phyloP scores from a whole-genome alignment of 148 eudicot genomes.

The Rhododendron vialii region DNA sequence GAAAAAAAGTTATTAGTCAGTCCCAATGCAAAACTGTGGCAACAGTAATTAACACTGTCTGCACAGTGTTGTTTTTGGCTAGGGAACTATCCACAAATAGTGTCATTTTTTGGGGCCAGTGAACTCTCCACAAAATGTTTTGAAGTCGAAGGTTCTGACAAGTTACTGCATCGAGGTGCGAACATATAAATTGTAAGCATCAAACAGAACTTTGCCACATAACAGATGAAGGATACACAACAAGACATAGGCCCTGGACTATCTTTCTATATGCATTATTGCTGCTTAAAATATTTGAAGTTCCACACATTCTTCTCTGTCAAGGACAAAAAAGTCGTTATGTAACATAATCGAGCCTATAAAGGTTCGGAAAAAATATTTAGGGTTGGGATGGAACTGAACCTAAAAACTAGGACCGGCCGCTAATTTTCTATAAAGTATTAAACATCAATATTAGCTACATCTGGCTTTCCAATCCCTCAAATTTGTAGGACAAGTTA shows the following conservation, averaged over 20 bases:
- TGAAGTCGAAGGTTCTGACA: neutral
- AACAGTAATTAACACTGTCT: neutral
- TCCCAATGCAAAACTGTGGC: constrained; percentile 6
- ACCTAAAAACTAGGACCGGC: neutral
- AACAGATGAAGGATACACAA: neutral
- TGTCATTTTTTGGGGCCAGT: neutral
- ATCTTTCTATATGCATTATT: neutral
- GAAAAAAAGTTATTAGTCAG: constrained; percentile 4
- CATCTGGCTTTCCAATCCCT: neutral
- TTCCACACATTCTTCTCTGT: neutral
- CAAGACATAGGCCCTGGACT: neutral
- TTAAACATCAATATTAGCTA: neutral
- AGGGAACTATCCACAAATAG: neutral
- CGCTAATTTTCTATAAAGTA: neutral
- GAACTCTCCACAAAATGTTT: neutral
- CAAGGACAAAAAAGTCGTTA: too few species aligned
- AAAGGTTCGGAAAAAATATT: too few species aligned
- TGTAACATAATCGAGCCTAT: neutral
- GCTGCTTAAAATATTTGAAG: neutral
- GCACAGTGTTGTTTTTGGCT: neutral
- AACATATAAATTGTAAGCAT: neutral
- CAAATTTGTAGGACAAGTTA: neutral
- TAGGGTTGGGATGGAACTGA: neutral
- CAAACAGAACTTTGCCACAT: neutral
- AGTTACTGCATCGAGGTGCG: neutral